Base-by-base conservation (phyloP, 345 rosid species). In the Dipteronia dyeriana region DNA sequence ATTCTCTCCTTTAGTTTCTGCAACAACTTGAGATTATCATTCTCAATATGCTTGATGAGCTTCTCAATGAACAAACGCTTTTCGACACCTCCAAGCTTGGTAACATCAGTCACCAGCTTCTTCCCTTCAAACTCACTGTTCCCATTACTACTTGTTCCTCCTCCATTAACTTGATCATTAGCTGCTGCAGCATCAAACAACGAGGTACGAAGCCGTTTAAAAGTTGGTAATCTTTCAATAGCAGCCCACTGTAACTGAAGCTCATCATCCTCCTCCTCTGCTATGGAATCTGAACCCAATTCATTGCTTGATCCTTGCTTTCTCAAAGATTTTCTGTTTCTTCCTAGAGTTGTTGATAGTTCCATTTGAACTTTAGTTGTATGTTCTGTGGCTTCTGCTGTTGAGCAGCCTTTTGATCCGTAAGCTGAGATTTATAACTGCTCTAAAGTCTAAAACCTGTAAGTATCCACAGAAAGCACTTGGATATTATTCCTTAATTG, bases 191-290 rank as follows among this genome's bases (percentile, higher is more conserved):
- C 51, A 51, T 75, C 73, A 43, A 87, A 79, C 66, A 91, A 45
- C 47, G 86, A 85, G 54, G 90, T 86, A 22, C 80, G 79, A 43
- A 78, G 53, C 68, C 95, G 80, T 75, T 81, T 74, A 47, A 80
- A 63, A 16, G 91, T 89, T 10, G 92, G 92, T 43, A 91, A 69
- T 26, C 80, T 91, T 79, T 91, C 89, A 75, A 91, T 75, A 4
- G 74, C 87, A 70, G 81, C 86, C 89, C 92, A 89, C 67, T 85
- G 92, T 59, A 77, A 74, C 23, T 76, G 76, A 80, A 78, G 59
- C 68, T 81, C 79, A 3, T 81, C 86, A 69, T 85, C 84, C 63
- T 59, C 81, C 0, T 70, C 84, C 73, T 75, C 85, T 19, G 34
- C 76, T 19, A 74, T 38, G 17, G 78, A 63, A 41, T 75, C 77